Percentiles rank a stretch among this genome's conserved stretches.
phyloP scores from a whole-genome alignment of 164 flowering plant species.

The Warburgia ugandensis region DNA sequence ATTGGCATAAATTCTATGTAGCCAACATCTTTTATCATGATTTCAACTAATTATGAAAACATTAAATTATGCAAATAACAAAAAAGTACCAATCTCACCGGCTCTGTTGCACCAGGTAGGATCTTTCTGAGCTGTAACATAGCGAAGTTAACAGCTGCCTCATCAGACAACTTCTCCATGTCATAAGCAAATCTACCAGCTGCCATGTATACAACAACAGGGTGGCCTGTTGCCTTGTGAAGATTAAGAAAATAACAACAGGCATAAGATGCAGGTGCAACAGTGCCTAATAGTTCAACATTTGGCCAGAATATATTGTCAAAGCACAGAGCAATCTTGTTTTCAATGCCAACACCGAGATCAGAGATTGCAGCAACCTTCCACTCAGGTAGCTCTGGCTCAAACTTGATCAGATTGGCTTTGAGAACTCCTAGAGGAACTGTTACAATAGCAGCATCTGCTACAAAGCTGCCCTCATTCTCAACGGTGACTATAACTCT shows the following conservation, averaged over 20 bases:
- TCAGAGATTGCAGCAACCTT: slow-evolving; percentile 75
- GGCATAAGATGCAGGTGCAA: slow-evolving; percentile 69
- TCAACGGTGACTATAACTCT: slow-evolving; percentile 60
- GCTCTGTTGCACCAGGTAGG: slow-evolving; percentile 76
- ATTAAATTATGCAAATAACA: not conserved
- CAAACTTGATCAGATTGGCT: slow-evolving; percentile 48
- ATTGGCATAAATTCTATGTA: not conserved
- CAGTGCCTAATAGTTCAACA: slow-evolving; percentile 94
- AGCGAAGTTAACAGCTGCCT: slow-evolving; percentile 85
- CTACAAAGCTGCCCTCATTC: slow-evolving; percentile 51
- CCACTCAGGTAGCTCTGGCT: slow-evolving; percentile 90
- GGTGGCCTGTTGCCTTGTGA: slow-evolving; percentile 87
- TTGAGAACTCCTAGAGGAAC: slow-evolving; percentile 86
- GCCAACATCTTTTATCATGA: not conserved
- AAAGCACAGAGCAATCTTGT: slow-evolving; percentile 79
- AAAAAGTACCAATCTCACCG: slow-evolving; percentile 35
- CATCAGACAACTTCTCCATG: slow-evolving; percentile 88
- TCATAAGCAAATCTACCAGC: slow-evolving; percentile 83
- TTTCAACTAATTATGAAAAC: not conserved
- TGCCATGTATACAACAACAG: slow-evolving; percentile 95
- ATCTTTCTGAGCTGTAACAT: slow-evolving; percentile 67
- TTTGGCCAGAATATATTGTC: slow-evolving; percentile 94
- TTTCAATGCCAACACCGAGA: slow-evolving; percentile 86
- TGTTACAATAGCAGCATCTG: slow-evolving; percentile 78
- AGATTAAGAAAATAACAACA: slow-evolving; percentile 95